Percentiles rank a stretch among this genome's conserved stretches.
Conservation (phyloP, 2,329 filamentous ascomycete genomes). For the Aschersonia sp. region DNA sequence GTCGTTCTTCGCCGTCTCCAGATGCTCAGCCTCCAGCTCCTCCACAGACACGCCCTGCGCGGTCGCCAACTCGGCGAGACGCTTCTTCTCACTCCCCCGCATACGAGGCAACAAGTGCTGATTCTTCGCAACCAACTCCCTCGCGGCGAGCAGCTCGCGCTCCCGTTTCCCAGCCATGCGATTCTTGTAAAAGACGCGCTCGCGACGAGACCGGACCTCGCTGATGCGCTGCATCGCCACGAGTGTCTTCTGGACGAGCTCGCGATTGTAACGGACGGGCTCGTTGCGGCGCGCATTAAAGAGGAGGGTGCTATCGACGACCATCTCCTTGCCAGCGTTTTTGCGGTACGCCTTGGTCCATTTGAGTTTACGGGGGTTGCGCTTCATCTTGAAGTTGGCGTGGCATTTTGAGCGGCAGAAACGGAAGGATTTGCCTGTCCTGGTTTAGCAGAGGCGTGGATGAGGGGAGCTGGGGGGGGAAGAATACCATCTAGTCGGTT, state of each 20-base stretch:
- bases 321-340: slow-evolving; percentile 68
- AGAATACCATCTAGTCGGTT: slow-evolving; percentile 31
- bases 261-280: slow-evolving; percentile 89
- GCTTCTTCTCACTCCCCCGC: slow-evolving; percentile 46
- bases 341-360: slow-evolving; percentile 93
- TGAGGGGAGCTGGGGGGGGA: neutral
- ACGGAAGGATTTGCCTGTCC: slow-evolving; percentile 31
- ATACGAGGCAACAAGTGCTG: slow-evolving; percentile 77
- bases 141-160: slow-evolving; percentile 62
- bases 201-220: slow-evolving; percentile 71
- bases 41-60: slow-evolving; percentile 32
- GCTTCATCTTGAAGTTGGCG: slow-evolving; percentile 89
- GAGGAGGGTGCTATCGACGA: slow-evolving; percentile 84
- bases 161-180: slow-evolving; percentile 86
- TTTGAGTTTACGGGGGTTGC: slow-evolving; percentile 89
- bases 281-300: slow-evolving; percentile 90
- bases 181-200: slow-evolving; percentile 87
- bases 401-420: slow-evolving; percentile 45
- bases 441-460: neutral
- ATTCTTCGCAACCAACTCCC: slow-evolving; percentile 83
- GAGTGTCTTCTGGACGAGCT: slow-evolving; percentile 75
- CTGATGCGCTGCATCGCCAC: slow-evolving; percentile 82
- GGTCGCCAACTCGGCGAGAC: slow-evolving; percentile 39
- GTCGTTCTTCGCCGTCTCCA: slow-evolving; percentile 10
- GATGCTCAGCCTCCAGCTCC: slow-evolving; percentile 21